Base-by-base conservation (phyloP, 805 yeast species). In the Schwanniomyces polymorphus region DNA sequence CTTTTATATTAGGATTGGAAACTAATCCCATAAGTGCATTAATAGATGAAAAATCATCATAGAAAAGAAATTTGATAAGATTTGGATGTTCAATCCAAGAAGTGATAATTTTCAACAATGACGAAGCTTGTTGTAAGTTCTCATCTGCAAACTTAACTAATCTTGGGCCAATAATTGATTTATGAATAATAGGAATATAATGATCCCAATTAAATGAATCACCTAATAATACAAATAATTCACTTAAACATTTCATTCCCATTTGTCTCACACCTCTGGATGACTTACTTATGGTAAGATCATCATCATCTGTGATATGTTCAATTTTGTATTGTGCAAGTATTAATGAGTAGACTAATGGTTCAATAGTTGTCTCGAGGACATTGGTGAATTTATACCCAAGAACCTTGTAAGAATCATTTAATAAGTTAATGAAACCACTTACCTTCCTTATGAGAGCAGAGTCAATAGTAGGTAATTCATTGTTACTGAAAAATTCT, bases 51-150 rank as follows among this genome's bases (percentile, higher is more conserved):
- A 66, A 73, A 40, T 85, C 77, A 51, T 87, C 86, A 45, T 74
- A 65, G 46, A 75, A 75, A 38, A 89, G 64, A 48, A 85, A 80
- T 11, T 72, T 71, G 41, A 75, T 67, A 33, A 85, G 72, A 18
- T 70, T 68, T 5, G 71, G 68, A 3, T 54, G 49, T 16, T 60
- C 65, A 18, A 73, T 61, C 83, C 96, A 79, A 7, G 78, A 68
- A 6, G 81, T 65, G 57, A 92, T 78, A 8, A 90, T 60, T 46
- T 74, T 80, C 80, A 91, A 68, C 38, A 92, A 61, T 0, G 96
- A 78, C 0, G 97, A 90, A 0, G 92, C 85, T 57, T 86, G 90
- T 59, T 90, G 95, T 27, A 86, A 70, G 61, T 92, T 94, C 57
- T 87, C 96, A 35, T 69, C 76, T 3, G 85, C 85, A 64, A 92